Percentiles rank a stretch among this genome's conserved stretches.
Evolutionary conservation across 495 filamentous ascomycete species (phyloP).

Genomic region (Opeltia flavorubescens): DNA sequence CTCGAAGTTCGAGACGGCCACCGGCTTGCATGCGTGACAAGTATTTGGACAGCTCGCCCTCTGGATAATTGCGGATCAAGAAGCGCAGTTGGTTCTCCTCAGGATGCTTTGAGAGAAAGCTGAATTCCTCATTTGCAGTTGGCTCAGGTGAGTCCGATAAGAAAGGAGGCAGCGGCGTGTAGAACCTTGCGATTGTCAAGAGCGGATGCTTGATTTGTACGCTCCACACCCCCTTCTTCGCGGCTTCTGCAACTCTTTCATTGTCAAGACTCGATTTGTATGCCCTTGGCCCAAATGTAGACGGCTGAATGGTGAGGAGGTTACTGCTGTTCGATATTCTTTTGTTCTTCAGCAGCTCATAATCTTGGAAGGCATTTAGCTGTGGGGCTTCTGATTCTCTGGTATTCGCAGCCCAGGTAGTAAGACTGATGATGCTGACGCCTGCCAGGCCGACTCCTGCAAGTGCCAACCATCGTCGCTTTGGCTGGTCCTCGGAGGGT

Average conservation of each 20-base stretch:
- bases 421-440: neutral
- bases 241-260: conserved; percentile 34
- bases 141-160: conserved; percentile 14
- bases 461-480: neutral
- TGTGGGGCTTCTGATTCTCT: neutral
- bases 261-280: conserved; percentile 13
- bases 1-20: conserved; percentile 55
- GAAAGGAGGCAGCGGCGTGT: conserved; percentile 66
- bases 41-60: conserved; percentile 54
- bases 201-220: conserved; percentile 91
- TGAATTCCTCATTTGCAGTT: conserved; percentile 20
- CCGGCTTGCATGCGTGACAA: conserved; percentile 48
- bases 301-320: conserved; percentile 54
- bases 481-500: neutral
- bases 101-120: neutral
- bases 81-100: conserved; percentile 29
- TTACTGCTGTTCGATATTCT: conserved; percentile 61
- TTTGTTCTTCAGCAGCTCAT: conserved; percentile 42
- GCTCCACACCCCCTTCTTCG: conserved; percentile 58
- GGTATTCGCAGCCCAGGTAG: neutral
- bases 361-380: neutral
- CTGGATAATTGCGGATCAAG: conserved; percentile 38
- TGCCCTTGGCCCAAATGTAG: conserved; percentile 18
- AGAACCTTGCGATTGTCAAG: conserved; percentile 73
- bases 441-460: neutral